Base-by-base conservation (phyloP, 1,284 basidiomycete genomes). In the Apiotrichum akiyoshidainum region DNA sequence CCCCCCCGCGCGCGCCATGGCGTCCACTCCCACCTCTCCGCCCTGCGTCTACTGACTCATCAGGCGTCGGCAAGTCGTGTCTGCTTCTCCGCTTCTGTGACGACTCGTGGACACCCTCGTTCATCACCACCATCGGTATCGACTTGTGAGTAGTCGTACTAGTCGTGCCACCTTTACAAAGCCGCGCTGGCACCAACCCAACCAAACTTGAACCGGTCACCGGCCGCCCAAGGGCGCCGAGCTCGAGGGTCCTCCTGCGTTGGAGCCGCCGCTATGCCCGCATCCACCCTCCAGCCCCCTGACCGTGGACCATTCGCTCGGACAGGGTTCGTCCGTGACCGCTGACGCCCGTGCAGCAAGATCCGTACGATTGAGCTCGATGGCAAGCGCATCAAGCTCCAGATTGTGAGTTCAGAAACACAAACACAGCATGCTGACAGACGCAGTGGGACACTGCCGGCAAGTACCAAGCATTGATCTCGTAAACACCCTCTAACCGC, bases 361-460 rank as follows among this genome's bases (percentile, higher is more conserved):
- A 99, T 99, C 81, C 85, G 96, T 70, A 99, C 96, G 49, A 98
- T 99, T 78, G 96, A 99, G 80, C 85, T 99, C 57, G 96, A 99
- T 78, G 96, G 96, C 67, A 99, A 98, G 90, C 96, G 92, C 7
- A 92, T 99, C 78, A 99, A 99, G 81, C 86, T 99, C 64, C 96
- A 99, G 81, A 99, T 99, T 80, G 94, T 97, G 76, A 80, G 92
- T 56, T 19, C 33, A 12, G 26, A 31, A 85, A 11, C 9, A 3
- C 21, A 21, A 35, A 21, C 33, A 14, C 21, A 47, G 17, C 10
- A 40, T 48, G 22, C 58, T 67, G 47, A 61, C 56, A 34, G 44
- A 7, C 46, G 6, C 54, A 93, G 92, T 97, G 93, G 93, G 94
- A 97, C 75, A 99, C 96, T 60, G 96, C 96, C 51, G 95, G 72